Evolutionary conservation across 768 basidiomycete genomes (phyloP), one percentile per base, ranked within the genome.

Genomic region (Serendipita vermifera): DNA sequence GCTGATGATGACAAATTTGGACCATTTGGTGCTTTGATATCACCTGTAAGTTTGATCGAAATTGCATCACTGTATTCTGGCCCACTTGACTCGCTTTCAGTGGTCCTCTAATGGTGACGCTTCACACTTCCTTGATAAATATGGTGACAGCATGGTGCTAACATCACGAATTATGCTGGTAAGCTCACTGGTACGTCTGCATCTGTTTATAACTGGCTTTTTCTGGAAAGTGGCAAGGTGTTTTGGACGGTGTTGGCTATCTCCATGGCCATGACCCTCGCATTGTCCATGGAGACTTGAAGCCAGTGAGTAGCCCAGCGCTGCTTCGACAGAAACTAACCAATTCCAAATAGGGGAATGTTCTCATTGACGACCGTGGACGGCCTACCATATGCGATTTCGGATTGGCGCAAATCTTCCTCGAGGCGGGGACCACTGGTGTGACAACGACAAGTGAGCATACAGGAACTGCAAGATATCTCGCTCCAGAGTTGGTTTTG

Each of bases 271-370:
- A 51, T 31, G 24, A 5, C 5, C 15, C 11, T 5, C 9, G n/a
- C 22, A 15, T 51, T 31, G 46, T 51, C 24, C 46, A 51, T n/a
- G 46, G 46, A 20, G 46, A 51, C 17, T 7, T 51, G 46, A 51
- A 51, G 27, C 46, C 46, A 0, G 46, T 51, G 17, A 7, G 24
- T n/a, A 22, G 32, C n/a, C 9, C 17, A 27, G 14, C 9, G n/a
- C 7, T 11, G 7, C 26, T n/a, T 11, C 9, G n/a, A 22, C 9
- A 15, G n/a, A 13, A 27, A 5, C n/a, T n/a, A n/a, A 29, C 17
- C n/a, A 7, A 51, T 29, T 27, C 32, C 24, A n/a, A n/a, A n/a
- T 24, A 51, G 46, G 22, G 24, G 7, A 51, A 51, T 29, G 29
- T 51, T 0, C 46, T 51, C 46, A 51, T 51, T 31, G 46, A 22